Conservation (phyloP, 129 eudicot species). For the Oenanthe sinensis region DNA sequence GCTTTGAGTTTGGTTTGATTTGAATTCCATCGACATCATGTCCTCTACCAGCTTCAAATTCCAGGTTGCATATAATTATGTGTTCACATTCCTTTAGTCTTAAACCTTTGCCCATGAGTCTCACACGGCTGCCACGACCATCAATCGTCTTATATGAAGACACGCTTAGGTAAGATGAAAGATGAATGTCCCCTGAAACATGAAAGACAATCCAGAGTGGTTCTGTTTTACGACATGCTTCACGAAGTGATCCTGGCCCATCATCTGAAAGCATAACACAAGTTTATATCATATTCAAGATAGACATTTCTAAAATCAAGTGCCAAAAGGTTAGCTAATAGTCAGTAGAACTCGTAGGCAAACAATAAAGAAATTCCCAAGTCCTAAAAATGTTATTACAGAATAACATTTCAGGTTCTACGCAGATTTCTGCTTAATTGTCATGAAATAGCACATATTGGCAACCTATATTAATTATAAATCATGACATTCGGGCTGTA, state of each 20-base stretch:
- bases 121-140: constrained; percentile 78
- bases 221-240: constrained; percentile 67
- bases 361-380: not conserved
- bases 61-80: constrained; percentile 71
- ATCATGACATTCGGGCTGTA: no score
- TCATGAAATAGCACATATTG: no score
- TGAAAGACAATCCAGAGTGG: constrained; percentile 81
- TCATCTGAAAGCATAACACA: constrained; percentile 47
- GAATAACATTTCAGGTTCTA: no score
- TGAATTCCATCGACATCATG: constrained; percentile 94
- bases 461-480: no score
- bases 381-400: no score
- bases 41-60: constrained; percentile 80
- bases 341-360: not conserved
- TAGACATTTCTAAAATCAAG: not conserved
- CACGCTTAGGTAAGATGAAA: constrained; percentile 58
- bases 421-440: no score
- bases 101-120: constrained; percentile 69
- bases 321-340: not conserved
- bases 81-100: constrained; percentile 84
- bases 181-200: constrained; percentile 71
- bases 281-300: not conserved
- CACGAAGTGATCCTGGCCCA: constrained; percentile 93
- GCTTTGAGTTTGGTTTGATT: constrained; percentile 81
- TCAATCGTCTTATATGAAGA: constrained; percentile 85